Conservation (phyloP, 352 stramenopile genomes). For the Phytophthora palmivora region DNA sequence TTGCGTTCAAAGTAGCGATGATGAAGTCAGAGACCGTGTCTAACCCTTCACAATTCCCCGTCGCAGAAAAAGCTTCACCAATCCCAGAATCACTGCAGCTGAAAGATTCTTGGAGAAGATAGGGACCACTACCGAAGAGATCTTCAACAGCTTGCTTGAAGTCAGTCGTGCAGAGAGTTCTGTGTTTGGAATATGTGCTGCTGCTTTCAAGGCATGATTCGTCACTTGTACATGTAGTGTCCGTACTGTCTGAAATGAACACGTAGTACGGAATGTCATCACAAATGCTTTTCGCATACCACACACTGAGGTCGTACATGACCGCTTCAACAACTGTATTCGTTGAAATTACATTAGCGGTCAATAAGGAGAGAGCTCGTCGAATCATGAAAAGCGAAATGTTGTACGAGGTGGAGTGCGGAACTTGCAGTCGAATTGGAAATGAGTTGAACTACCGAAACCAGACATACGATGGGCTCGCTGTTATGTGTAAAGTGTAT, state of each 20-base stretch:
- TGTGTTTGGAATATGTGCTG: not conserved
- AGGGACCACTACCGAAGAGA: slow-evolving; percentile 5
- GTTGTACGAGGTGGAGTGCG: too few relatives aligned
- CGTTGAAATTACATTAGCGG: not conserved
- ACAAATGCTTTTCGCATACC: not conserved
- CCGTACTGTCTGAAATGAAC: slow-evolving; percentile 1
- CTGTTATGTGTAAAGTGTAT: too few relatives aligned
- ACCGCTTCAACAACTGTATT: not conserved
- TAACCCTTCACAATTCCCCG: slow-evolving; percentile 16
- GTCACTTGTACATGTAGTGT: not conserved
- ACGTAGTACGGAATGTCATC: slow-evolving; percentile 9
- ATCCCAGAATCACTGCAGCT: not conserved
- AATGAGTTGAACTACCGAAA: too few relatives aligned
- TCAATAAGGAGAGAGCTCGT: too few relatives aligned
- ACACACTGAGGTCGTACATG: not conserved
- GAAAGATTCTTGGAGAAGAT: slow-evolving; percentile 1
- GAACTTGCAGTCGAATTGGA: too few relatives aligned
- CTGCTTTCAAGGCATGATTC: not conserved
- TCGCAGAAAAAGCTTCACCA: slow-evolving; percentile 1
- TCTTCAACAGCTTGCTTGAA: slow-evolving; percentile 11
- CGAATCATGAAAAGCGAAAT: too few relatives aligned
- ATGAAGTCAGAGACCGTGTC: not conserved
- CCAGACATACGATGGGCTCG: too few relatives aligned
- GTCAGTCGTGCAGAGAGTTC: slow-evolving; percentile 8
- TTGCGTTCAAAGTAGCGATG: slow-evolving; percentile 2